phyloP scores from a whole-genome alignment of 352 stramenopile species.

The Pythium vanterpoolii region DNA sequence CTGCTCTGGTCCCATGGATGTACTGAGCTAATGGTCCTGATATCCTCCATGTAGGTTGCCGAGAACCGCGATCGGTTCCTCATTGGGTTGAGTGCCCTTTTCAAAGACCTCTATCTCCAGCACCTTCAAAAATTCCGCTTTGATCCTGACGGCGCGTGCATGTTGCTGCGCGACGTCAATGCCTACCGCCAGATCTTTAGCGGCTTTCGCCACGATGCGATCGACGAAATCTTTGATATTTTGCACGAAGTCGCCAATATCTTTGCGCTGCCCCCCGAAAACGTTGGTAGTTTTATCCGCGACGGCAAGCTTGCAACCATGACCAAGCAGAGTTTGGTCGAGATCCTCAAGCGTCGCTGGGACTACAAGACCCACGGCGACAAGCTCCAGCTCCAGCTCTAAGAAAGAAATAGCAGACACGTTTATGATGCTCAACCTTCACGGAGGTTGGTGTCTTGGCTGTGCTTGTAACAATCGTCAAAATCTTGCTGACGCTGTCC shows the following conservation, averaged over 20 bases:
- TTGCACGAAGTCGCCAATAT: slow-evolving; percentile 81
- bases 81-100: slow-evolving; percentile 39
- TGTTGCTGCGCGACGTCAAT: slow-evolving; percentile 77
- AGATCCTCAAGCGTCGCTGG: slow-evolving; percentile 75
- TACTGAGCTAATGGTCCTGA: neutral
- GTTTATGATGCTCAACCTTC: no score
- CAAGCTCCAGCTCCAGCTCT: slow-evolving; percentile 59
- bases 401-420: neutral
- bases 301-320: slow-evolving; percentile 69
- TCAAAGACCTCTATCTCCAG: slow-evolving; percentile 75
- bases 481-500: no score
- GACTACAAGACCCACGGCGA: slow-evolving; percentile 81
- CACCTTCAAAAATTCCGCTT: slow-evolving; percentile 78
- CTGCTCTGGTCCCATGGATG: neutral
- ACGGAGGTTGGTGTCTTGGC: no score
- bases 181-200: slow-evolving; percentile 70
- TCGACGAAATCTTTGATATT: slow-evolving; percentile 72
- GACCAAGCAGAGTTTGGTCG: slow-evolving; percentile 50
- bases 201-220: slow-evolving; percentile 32
- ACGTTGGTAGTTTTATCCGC: slow-evolving; percentile 70
- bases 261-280: slow-evolving; percentile 74
- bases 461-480: no score
- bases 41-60: slow-evolving; percentile 29
- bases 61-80: slow-evolving; percentile 71
- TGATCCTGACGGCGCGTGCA: slow-evolving; percentile 76